Evolutionary conservation across 768 basidiomycete genomes (phyloP), one percentile per base, ranked within the genome.

Genomic region (Tylopilus sp.): DNA sequence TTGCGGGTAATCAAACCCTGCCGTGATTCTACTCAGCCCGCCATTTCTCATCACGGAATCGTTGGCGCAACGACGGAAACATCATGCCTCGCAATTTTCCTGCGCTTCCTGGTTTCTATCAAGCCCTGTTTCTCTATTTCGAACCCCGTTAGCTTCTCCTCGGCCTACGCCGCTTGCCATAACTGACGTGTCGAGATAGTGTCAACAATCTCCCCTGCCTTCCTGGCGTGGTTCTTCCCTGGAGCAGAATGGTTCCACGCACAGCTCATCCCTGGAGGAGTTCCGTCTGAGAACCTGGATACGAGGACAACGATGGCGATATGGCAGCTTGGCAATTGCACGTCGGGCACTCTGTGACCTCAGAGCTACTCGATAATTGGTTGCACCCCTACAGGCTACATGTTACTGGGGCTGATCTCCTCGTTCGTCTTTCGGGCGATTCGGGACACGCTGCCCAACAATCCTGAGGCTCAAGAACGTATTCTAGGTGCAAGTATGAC

Each of bases 301-400:
- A 63, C 74, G 33, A 74, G 83, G 31, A 78, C 81, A 7, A 72
- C 69, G 16, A 85, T 87, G 79, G 79, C 78, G 17, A 76, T 87
- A 51, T 82, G 81, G 76, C 87, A 89, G 58, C 70, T 89, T 11
- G 80, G 77, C 28, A 88, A 85, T 54, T 84, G 87, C 85, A 55
- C 43, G 79, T 61, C 30, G 12, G 3, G 28, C 28, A 34, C 47
- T 28, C 26, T 42, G n/a, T 14, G 16, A 29, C 6, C 12, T 4
- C 17, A 16, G 21, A 48, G 8, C 6, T 48, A 16, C 36, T 55
- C 21, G 50, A 29, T 42, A 30, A 7, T 13, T 21, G n/a, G 19
- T 12, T 29, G 11, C n/a, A n/a, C 40, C 21, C 36, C 8, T 21
- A 36, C 42, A 87, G 86, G 83, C 58, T 87, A 84, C 61, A 61